These are phyloP conservation scores for Backusella westeae DNA, from an alignment of 192 early-diverging fungal species.

Conservation along the genomic window DNA sequence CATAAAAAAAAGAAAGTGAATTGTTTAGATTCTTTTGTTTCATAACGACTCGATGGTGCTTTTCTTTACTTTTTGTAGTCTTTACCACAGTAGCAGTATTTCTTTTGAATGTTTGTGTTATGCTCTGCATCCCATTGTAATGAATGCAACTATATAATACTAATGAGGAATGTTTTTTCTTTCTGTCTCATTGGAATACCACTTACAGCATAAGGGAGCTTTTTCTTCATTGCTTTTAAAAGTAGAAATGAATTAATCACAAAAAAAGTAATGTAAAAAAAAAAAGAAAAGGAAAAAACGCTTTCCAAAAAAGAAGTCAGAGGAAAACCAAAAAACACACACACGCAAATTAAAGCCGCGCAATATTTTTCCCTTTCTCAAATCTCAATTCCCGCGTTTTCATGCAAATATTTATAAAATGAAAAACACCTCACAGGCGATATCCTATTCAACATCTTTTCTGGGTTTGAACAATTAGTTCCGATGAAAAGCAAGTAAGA, in stretches of 20 bases:
- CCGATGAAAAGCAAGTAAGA: no score
- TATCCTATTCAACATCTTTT: no score
- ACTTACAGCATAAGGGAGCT: conserved; percentile 16
- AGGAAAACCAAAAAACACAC: no score
- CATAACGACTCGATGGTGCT: background rate
- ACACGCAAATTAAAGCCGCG: no score
- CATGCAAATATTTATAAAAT: no score
- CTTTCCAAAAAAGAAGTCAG: background rate
- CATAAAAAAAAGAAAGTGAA: background rate
- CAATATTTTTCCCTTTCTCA: no score
- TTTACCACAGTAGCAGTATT: conserved; percentile 83
- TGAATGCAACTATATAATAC: conserved; percentile 4
- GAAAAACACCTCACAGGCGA: no score
- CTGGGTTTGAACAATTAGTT: no score
- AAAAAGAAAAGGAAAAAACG: background rate
- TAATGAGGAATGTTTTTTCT: background rate
- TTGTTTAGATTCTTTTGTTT: background rate
- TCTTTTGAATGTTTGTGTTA: conserved; percentile 57
- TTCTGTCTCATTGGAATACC: no score
- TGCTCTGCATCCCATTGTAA: conserved; percentile 52
- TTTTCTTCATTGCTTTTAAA: background rate
- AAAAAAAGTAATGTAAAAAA: background rate
- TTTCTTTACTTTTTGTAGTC: conserved; percentile 49
- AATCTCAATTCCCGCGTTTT: no score
- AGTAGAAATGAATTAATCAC: background rate